Base-by-base conservation (phyloP, 2,329 filamentous ascomycete genomes). In the Tolypocladium cylindrosporum region DNA sequence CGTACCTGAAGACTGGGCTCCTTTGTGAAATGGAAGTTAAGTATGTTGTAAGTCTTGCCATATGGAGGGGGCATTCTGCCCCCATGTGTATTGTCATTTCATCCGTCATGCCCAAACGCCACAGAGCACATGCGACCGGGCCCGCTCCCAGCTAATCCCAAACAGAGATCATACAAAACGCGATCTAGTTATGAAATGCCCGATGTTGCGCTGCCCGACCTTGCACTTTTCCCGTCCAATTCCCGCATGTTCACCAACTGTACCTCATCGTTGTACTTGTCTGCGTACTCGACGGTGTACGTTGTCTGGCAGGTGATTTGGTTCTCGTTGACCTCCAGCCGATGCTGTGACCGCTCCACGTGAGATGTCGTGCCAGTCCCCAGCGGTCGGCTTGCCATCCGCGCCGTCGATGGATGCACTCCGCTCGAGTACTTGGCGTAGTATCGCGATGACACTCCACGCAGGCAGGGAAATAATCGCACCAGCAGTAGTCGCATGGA, bases 381-480 rank as follows among this genome's bases (percentile, higher is more conserved):
- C 10, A 66, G 27, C 0, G 61, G 61, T 8, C 57, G 58, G 13
- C 58, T 64, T 11, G 42, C 57, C 58, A 40, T 55, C 5, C 61
- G 61, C 21, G 58, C 61, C 27, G 56, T 57, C 31, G 31, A 34
- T 19, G 24, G 0, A 55, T 60, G 48, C 53, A 59, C 10, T 57
- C 65, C 39, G 55, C 59, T 62, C 39, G 61, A 61, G 34, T 69
- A 66, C 56, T 64, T 66, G 36, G 57, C 64, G 27, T 72, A 69
- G 57, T 69, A 70, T 10, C 63, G 59, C n/a, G 66, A 63, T 3
- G 70, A 65, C n/a, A 69, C 65, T 11, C 69, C 67, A 8, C 68
- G 60, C 0, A 72, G 19, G 56, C 63, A 66, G 48, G 77, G 77
- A 61, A 78, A 72, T 41, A 77, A 62, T 0, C 69, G 63, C 11